These are phyloP conservation scores for Artemisia tridentata DNA, from an alignment of 129 eudicot genomes.

Conservation along the genomic window DNA sequence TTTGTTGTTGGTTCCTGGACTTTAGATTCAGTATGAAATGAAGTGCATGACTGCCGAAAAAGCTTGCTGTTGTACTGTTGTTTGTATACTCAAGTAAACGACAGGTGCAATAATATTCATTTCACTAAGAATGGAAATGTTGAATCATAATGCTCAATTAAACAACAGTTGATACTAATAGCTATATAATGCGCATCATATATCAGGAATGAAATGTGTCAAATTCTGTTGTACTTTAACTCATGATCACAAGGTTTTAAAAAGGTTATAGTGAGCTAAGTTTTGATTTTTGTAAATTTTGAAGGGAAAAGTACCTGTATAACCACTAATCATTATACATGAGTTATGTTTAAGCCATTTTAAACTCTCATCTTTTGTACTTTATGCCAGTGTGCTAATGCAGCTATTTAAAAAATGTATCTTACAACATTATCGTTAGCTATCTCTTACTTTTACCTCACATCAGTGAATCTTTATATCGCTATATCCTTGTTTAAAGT, in stretches of 20 bases:
- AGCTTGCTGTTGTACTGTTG: not conserved
- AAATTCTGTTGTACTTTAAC: not conserved
- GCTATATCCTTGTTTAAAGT: constrained; percentile 12
- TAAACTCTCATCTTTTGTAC: not conserved
- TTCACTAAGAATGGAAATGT: constrained; percentile 6
- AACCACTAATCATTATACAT: not conserved
- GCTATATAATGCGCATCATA: not conserved
- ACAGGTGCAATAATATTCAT: not conserved
- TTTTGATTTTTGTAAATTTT: not conserved
- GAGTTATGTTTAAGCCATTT: not conserved
- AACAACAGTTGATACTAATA: not conserved
- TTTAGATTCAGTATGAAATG: not conserved
- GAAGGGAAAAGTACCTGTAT: constrained; percentile 2
- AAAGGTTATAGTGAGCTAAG: not conserved
- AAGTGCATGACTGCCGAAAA: constrained; percentile 1
- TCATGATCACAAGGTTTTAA: not conserved
- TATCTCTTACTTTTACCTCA: no score
- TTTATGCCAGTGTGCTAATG: no score
- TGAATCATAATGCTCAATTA: not conserved
- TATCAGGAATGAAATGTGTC: not conserved
- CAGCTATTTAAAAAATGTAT: no score
- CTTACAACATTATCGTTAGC: no score
- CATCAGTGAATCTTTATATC: no score
- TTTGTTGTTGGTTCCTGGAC: constrained; percentile 4
- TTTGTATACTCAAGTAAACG: constrained; percentile 1